Base-by-base conservation (phyloP, 345 rosid genomes). In the Brassica juncea region DNA sequence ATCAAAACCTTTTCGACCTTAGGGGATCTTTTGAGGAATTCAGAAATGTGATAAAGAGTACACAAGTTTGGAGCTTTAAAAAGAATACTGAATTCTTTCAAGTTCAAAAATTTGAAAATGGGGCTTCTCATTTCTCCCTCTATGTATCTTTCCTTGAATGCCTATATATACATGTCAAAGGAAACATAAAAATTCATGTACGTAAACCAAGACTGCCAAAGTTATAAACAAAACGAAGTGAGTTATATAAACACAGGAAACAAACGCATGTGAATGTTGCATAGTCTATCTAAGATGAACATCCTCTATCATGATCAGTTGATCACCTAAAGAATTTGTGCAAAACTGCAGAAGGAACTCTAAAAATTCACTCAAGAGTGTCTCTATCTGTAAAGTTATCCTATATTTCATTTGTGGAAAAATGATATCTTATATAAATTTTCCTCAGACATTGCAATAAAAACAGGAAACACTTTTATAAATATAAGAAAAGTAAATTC, bases 41-140 rank as follows among this genome's bases (percentile, higher is more conserved):
- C 49, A 64, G 34, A 47, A 0, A 71, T 70, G 27, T 78, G 60
- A 42, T 27, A 71, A 16, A 65, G 72, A 65, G 1, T 71, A 57
- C 81, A 71, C 57, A 55, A 3, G 4, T 71, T 65, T 54, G 76
- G 81, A 64, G 67, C 47, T 39, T 59, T 59, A 3, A 72, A 57
- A 3, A 3, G 19, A 31, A 72, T 66, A 4, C 35, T 4, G 0
- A 78, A 58, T 14, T 66, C 8, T 72, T 0, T 21, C 5, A 78
- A 66, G 31, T 66, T 71, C 34, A 4, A 2, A 35, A 78, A 78
- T 0, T 0, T 5, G 34, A 35, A 71, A 35, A 0, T 1, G 1
- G 31, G 32, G 16, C 23, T 65, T 37, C 1, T 3, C 23, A 64
- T 2, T 39, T 47, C 6, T 65, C 32, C 31, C 0, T 3, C 4